phyloP scores from a whole-genome alignment of 2,329 filamentous ascomycete genomes.

The Xylaria sp. region DNA sequence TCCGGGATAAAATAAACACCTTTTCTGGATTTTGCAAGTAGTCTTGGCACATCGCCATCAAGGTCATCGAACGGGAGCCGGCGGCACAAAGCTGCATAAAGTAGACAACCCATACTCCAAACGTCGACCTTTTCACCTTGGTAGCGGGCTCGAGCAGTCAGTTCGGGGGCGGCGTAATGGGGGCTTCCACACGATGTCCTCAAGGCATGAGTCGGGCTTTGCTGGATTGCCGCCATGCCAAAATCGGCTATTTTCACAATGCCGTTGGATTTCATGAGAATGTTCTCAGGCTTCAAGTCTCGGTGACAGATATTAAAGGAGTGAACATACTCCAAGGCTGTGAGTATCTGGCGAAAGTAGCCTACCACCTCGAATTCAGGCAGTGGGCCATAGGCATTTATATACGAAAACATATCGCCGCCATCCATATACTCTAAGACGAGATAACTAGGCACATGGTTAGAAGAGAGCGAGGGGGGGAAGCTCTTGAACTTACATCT shows the following conservation, averaged over 20 bases:
- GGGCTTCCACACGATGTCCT: slow-evolving; percentile 95
- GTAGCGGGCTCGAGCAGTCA: slow-evolving; percentile 76
- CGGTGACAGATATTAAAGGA: slow-evolving; percentile 95
- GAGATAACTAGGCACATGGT: slow-evolving; percentile 74
- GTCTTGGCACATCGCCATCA: slow-evolving; percentile 62
- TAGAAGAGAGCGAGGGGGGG: slow-evolving; percentile 39
- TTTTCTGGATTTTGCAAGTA: slow-evolving; percentile 70
- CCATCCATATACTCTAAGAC: slow-evolving; percentile 90
- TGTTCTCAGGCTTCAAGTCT: slow-evolving; percentile 97
- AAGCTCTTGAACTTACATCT: slow-evolving; percentile 74
- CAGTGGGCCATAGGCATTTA: slow-evolving; percentile 78
- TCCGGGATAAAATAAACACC: slow-evolving; percentile 71
- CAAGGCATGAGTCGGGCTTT: slow-evolving; percentile 81
- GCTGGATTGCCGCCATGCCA: slow-evolving; percentile 92
- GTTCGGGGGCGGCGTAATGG: slow-evolving; percentile 94
- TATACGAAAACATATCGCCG: slow-evolving; percentile 86
- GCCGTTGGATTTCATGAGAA: slow-evolving; percentile 79
- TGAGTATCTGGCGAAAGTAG: slow-evolving; percentile 93
- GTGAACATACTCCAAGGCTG: slow-evolving; percentile 92
- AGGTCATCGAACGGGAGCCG: slow-evolving; percentile 83
- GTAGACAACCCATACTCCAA: slow-evolving; percentile 92
- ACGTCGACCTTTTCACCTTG: slow-evolving; percentile 89
- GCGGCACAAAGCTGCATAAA: slow-evolving; percentile 88
- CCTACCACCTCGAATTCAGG: slow-evolving; percentile 82
- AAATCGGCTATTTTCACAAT: slow-evolving; percentile 97